Base-by-base conservation (phyloP, 192 early-diverging fungal species). In the Spinellus fusiger region DNA sequence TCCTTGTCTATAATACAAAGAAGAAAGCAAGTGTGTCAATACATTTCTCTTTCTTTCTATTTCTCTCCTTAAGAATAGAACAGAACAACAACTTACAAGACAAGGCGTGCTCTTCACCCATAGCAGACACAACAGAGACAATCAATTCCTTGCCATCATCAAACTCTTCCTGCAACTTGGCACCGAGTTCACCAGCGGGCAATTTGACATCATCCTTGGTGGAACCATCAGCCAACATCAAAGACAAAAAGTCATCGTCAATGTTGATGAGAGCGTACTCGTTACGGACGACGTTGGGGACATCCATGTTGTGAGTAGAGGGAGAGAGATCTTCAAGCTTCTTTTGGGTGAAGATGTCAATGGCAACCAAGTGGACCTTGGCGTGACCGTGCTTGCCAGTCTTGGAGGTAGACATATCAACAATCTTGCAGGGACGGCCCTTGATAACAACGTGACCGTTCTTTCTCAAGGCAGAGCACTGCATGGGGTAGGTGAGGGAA, bases 331-430 rank as follows among this genome's bases (percentile, higher is more conserved):
- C 97, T 82, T 99, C 97, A 73, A 87, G 78, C 89, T 98, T 99
- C 61, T 91, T 93, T 74, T 84, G 84, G 64, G 90, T 99, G 81
- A 99, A 99, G 83, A 99, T 95, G 77, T 98, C 95, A 60, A 87
- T 86, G 64, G 82, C 95, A 31, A 87, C 85, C 74, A 95, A 76
- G 81, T 98, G 84, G 62, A 99, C 96, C 94, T 99, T 99, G 82
- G 97, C 97, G 87, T 99, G 97, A 59, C 95, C 97, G 92, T 99
- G 97, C 93, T 99, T 99, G 73, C 97, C 97, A 68, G 97, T 99
- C 90, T 99, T 99, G 81, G 95, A 98, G 79, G 97, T 99, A 56
- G 94, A 94, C 93, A 99, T 98, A 74, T 97, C 94, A 51, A 96
- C 86, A 57, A 99, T 96, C 91, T 98, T 99, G 88, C 97, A 99